Evolutionary conservation across 768 basidiomycete genomes (phyloP).

Genomic region (Lentinula guzmanii): DNA sequence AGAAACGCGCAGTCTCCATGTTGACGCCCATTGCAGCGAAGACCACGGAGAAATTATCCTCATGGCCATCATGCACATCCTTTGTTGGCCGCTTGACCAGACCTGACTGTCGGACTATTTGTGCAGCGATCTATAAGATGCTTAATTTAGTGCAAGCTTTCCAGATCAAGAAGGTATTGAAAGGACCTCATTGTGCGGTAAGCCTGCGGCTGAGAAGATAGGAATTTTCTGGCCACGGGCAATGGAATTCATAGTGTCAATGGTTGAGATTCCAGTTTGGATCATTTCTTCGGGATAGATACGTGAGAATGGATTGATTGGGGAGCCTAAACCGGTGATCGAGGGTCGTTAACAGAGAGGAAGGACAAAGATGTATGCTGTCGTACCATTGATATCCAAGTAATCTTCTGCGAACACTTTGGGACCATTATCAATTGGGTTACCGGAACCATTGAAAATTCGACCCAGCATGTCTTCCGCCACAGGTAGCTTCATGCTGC

Average conservation of each 20-base stretch:
- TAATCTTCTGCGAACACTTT: constrained; percentile 99
- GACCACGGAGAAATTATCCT: constrained; percentile 99
- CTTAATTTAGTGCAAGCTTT: constrained; percentile 2
- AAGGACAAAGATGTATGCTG: constrained; percentile 8
- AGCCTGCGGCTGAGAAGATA: constrained; percentile 97
- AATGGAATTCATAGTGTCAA: constrained; percentile 97
- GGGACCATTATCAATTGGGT: constrained; percentile 97
- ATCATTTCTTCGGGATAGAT: constrained; percentile 99
- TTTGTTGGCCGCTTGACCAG: constrained; percentile 95
- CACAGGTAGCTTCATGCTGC: constrained; percentile 97
- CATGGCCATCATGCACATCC: constrained; percentile 96
- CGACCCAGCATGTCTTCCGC: constrained; percentile 99
- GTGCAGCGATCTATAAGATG: constrained; percentile 82
- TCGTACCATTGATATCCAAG: constrained; percentile 94
- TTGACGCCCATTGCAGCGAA: constrained; percentile 99
- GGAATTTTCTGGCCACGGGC: constrained; percentile 99
- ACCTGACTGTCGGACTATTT: constrained; percentile 99
- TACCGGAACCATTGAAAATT: constrained; percentile 98
- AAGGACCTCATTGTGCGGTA: constrained; percentile 94
- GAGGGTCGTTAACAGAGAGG: constrained; percentile 1
- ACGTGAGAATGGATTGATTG: constrained; percentile 96
- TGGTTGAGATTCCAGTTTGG: constrained; percentile 98
- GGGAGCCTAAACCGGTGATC: constrained; percentile 59
- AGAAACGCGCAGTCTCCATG: constrained; percentile 99
- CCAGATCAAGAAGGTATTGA: constrained; percentile 6